Evolutionary conservation across 2,329 filamentous ascomycete species (phyloP).

Genomic region (Cladobotryum mycophilum): DNA sequence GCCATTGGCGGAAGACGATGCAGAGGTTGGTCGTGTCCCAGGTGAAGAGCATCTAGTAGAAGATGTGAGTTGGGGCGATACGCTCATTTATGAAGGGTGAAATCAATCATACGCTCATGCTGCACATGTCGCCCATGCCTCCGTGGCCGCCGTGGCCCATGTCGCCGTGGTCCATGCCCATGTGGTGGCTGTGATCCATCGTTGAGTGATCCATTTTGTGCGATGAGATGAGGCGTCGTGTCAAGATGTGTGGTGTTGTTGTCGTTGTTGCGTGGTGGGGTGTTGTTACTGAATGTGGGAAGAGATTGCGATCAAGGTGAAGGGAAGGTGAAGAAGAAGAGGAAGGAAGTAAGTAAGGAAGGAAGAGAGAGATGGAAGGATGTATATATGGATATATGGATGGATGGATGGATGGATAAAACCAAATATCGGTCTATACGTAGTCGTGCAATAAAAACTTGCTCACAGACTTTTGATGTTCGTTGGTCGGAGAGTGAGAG

Average conservation of each 20-base stretch:
- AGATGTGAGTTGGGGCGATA: constrained; percentile 29
- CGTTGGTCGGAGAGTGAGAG: no score
- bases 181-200: constrained; percentile 38
- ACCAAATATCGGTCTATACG: no score
- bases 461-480: no score
- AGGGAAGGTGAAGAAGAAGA: background rate
- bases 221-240: background rate
- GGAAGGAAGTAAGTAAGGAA: background rate
- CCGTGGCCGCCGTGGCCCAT: constrained; percentile 37
- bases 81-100: no score
- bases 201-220: constrained; percentile 11
- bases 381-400: no score
- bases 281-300: no score
- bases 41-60: constrained; percentile 85
- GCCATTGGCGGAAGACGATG: constrained; percentile 92
- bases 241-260: no score
- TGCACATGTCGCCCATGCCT: constrained; percentile 64
- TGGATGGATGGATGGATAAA: no score
- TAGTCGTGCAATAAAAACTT: no score
- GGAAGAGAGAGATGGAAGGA: background rate
- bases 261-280: no score
- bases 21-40: constrained; percentile 92
- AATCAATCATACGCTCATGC: constrained; percentile 90
- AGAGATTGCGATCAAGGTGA: background rate
- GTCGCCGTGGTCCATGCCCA: constrained; percentile 37